phyloP scores from a whole-genome alignment of 306 rosid species.

The Malus sylvestris region DNA sequence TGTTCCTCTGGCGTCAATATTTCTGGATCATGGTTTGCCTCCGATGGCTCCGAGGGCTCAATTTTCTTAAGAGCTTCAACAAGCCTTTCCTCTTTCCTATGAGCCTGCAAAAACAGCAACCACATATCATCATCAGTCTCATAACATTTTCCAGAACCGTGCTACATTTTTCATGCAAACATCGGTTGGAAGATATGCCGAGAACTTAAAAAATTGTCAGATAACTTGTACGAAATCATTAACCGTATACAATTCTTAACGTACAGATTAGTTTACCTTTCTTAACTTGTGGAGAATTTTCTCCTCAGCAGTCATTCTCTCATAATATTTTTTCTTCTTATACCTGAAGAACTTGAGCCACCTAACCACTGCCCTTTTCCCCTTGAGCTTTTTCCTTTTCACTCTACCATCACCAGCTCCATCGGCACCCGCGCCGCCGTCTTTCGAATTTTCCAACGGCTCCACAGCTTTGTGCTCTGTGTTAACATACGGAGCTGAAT shows the following conservation, averaged over 20 bases:
- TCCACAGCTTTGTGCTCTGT: conserved; percentile 29
- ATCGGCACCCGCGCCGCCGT: conserved; percentile 16
- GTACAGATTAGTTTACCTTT: conserved; percentile 37
- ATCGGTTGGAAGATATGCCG: not conserved
- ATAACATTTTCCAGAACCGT: not conserved
- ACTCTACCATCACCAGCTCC: conserved; percentile 23
- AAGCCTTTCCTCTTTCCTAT: conserved; percentile 63
- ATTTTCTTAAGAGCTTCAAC: conserved; percentile 67
- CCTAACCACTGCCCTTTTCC: conserved; percentile 82
- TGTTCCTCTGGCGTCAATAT: conserved; percentile 95
- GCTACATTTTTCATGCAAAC: not conserved
- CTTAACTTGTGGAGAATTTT: conserved; percentile 55
- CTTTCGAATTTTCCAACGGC: conserved; percentile 22
- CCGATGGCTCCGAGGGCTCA: conserved; percentile 74
- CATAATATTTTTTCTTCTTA: conserved; percentile 73
- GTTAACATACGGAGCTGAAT: conserved; percentile 32
- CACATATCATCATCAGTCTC: not conserved
- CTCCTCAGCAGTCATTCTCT: conserved; percentile 85
- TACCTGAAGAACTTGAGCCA: conserved; percentile 85
- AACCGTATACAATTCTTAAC: not conserved
- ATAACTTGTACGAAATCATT: not conserved
- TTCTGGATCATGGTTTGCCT: conserved; percentile 86
- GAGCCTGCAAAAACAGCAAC: conserved; percentile 49
- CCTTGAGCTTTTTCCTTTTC: conserved; percentile 62
- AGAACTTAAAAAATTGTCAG: not conserved